phyloP scores from a whole-genome alignment of 805 yeast species.

The Saccharomycopsis amapae region DNA sequence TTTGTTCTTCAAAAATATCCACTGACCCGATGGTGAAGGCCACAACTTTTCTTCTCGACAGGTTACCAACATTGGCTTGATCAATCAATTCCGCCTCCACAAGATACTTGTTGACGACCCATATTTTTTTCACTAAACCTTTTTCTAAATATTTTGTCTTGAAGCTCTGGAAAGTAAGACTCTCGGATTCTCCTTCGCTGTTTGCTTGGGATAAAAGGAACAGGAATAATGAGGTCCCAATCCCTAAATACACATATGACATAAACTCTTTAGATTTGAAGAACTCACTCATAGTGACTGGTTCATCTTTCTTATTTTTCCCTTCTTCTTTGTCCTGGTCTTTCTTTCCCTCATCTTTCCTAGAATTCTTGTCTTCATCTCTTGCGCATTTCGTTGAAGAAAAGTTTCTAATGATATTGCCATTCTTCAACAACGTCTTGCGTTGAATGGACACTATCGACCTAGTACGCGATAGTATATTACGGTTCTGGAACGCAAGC shows the following conservation, averaged over 20 bases:
- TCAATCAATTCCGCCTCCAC: constrained; percentile 63
- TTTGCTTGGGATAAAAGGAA: constrained; percentile 24
- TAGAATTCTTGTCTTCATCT: not conserved
- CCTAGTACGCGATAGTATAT: too few relatives aligned
- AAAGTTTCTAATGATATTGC: too few relatives aligned
- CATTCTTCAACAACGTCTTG: too few relatives aligned
- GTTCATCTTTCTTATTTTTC: constrained; percentile 25
- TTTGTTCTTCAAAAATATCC: constrained; percentile 75
- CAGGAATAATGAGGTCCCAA: constrained; percentile 34
- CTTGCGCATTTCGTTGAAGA: too few relatives aligned
- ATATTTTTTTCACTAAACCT: constrained; percentile 68
- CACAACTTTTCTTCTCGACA: constrained; percentile 37
- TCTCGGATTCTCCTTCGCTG: constrained; percentile 23
- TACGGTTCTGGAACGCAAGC: too few relatives aligned
- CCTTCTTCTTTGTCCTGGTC: constrained; percentile 23
- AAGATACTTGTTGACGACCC: constrained; percentile 62
- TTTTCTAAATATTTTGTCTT: constrained; percentile 68
- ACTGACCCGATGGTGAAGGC: constrained; percentile 85
- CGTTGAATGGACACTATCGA: too few relatives aligned
- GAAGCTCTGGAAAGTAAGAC: constrained; percentile 72
- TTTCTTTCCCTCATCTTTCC: constrained; percentile 19
- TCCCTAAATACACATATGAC: constrained; percentile 33
- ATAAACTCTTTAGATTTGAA: constrained; percentile 38
- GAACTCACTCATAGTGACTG: constrained; percentile 30
- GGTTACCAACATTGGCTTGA: constrained; percentile 31